These are phyloP conservation scores for Gynandropsis gynandra DNA, from an alignment of 345 rosid species.

Conservation along the genomic window DNA sequence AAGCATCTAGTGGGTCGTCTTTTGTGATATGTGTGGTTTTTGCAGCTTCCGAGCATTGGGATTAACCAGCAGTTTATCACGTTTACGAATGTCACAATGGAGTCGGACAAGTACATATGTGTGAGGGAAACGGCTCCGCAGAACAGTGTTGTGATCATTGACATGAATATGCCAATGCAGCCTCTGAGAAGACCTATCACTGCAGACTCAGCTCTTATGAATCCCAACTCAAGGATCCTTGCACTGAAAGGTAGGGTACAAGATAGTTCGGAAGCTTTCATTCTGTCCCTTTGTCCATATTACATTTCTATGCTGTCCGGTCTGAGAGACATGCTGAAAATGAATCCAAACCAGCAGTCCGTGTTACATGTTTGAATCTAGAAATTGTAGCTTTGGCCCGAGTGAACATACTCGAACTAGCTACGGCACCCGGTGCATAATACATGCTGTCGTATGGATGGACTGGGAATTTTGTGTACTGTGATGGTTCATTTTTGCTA, in stretches of 20 bases:
- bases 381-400: too few species aligned
- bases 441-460: too few species aligned
- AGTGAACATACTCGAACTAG: too few species aligned
- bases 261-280: constrained; percentile 1
- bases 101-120: constrained; percentile 80
- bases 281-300: background rate
- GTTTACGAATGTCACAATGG: constrained; percentile 79
- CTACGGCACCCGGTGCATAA: too few species aligned
- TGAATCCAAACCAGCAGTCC: too few species aligned
- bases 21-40: constrained; percentile 21
- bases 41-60: constrained; percentile 69
- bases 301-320: too few species aligned
- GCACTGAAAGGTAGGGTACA: constrained; percentile 58
- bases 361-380: too few species aligned
- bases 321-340: too few species aligned
- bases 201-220: constrained; percentile 79
- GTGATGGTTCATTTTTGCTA: too few species aligned
- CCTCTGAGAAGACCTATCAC: constrained; percentile 79
- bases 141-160: constrained; percentile 71
- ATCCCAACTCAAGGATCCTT: constrained; percentile 76
- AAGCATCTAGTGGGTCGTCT: constrained; percentile 10
- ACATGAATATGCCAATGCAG: constrained; percentile 80
- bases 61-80: constrained; percentile 72
- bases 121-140: constrained; percentile 83
- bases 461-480: too few species aligned